Base-by-base conservation (phyloP, 2,329 filamentous ascomycete species). In the Cryphonectria nitschkei region DNA sequence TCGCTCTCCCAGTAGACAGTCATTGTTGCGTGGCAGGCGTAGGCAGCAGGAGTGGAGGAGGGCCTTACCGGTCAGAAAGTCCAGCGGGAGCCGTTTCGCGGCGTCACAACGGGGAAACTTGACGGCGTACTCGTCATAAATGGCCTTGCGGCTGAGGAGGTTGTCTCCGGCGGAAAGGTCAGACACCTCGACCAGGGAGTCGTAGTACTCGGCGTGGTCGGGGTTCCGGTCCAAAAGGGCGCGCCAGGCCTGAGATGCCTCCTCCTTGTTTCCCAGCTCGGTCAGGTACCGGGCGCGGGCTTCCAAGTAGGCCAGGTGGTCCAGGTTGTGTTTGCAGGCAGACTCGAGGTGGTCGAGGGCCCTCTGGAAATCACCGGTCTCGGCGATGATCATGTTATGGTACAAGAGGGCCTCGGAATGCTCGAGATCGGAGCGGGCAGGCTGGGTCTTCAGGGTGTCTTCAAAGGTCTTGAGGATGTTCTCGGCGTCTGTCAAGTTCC, bases 371-470 rank as follows among this genome's bases (percentile, higher is more conserved):
- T 98, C 92, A 22, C 95, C 95, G 70, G 90, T 89, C 82, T 98
- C 97, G 52, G 93, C 94, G 79, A 99, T 98, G 77, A 99, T 90
- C 63, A 87, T 88, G 82, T 98, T 99, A 83, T 97, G 98, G 85
- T 99, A 99, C 82, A 99, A 86, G 70, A 94, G 86, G 61, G 95
- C 94, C 83, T 99, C 96, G 43, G 95, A 96, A 81, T 98, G 93
- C 81, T 99, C 96, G 78, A 95, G 88, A 79, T 98, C 95, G 65
- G 87, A 85, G 78, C 92, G 91, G 16, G 90, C 87, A 1, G 94
- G 94, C 13, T 91, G 88, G 16, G 88, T 87, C 83, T 97, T 98
- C 74, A 99, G 81, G 0, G 95, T 98, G 73, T 96, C 94, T 81
- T 99, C 96, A 80, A 95, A 99, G 22, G 92, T 97, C 63, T 90